Conservation (phyloP, 108 stramenopile genomes). For the Skeletonema tropicum region DNA sequence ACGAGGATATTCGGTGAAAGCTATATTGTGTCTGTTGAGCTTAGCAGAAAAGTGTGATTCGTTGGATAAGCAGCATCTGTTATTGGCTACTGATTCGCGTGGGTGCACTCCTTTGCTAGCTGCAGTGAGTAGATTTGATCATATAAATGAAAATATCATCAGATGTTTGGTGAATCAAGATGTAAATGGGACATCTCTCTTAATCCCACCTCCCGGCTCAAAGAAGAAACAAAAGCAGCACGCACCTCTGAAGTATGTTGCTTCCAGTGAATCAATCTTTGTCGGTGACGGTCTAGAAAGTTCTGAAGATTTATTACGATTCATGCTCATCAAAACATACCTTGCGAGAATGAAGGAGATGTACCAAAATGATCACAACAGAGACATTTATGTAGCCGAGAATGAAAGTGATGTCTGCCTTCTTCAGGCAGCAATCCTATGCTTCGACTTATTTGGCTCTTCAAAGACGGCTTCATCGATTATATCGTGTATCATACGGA, state of each 20-base stretch:
- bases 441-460: constrained; percentile 13
- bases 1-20: constrained; percentile 9
- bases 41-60: background rate
- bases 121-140: background rate
- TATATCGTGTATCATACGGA: constrained; percentile 14
- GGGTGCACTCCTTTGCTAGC: constrained; percentile 18
- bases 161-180: constrained; percentile 27
- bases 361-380: background rate
- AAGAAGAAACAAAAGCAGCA: constrained; percentile 23
- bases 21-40: constrained; percentile 7
- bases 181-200: constrained; percentile 14
- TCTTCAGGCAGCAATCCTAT: constrained; percentile 25
- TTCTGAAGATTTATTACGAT: constrained; percentile 12
- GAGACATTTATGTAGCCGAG: background rate
- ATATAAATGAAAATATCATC: constrained; percentile 7
- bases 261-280: constrained; percentile 4
- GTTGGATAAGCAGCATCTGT: constrained; percentile 6
- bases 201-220: background rate
- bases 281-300: constrained; percentile 22
- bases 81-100: constrained; percentile 8
- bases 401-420: constrained; percentile 15
- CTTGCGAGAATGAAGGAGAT: background rate
- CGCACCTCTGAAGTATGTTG: constrained; percentile 19
- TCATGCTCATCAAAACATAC: constrained; percentile 23
- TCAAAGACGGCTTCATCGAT: constrained; percentile 13